Base-by-base conservation (phyloP, 768 basidiomycete species). In the Daedaleopsis nitida region DNA sequence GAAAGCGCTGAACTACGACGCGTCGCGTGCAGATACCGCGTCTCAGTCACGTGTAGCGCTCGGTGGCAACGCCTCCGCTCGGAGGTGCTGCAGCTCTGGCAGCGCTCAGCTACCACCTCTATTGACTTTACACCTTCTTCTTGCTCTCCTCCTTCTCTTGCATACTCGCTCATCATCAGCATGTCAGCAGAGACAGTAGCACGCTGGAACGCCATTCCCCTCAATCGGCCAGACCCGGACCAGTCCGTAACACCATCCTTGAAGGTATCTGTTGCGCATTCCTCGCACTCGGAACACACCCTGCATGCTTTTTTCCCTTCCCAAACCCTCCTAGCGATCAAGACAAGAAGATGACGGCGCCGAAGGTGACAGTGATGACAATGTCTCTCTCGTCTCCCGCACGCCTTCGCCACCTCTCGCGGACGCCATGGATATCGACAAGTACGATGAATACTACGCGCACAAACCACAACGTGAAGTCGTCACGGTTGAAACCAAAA, bases 401-500 rank as follows among this genome's bases (percentile, higher is more conserved):
- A 82, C 87, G 0, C 90, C 92, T 11, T 93, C 92, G n/a, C 91
- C 92, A 0, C 65, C 69, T 1, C 76, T 81, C 4, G 60, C 65
- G 24, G 79, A 83, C 63, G 67, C 72, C 32, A 85, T 83, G 82
- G 84, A 89, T 58, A 67, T 81, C 51, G 76, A 79, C 72, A 85
- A 85, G 67, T 89, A 90, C 70, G 88, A 91, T 65, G 87, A 89
- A 69, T 82, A 86, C 70, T 67, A 67, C 59, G 73, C 83, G 53
- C 76, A 72, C 34, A 79, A 80, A 10, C 69, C 77, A 5, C 77
- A 77, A 51, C 82, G 77, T 35, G 92, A 94, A 69, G 79, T 86
- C 65, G 82, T 93, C 63, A 93, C 92, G 9, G 84, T 93, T 57
- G 88, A 94, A 53, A 93, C 91, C 44, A 91, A 81, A 72, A 86